phyloP scores from a whole-genome alignment of 2,329 filamentous ascomycete species.

The Nothopassalora personata region DNA sequence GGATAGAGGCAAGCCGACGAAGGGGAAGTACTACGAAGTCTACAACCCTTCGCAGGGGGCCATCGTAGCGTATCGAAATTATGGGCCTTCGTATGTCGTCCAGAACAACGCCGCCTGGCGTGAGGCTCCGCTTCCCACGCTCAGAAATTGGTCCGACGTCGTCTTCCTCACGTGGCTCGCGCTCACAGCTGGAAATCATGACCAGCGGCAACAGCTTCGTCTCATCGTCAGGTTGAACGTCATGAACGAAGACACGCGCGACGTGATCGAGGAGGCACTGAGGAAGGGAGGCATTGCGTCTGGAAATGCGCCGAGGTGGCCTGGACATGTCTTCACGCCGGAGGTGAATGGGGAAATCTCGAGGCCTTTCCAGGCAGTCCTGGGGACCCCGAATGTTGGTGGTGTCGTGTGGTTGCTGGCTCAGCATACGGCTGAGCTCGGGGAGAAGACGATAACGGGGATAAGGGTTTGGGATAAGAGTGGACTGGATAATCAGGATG shows the following conservation, averaged over 20 bases:
- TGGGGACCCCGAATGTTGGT: neutral
- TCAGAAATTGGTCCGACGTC: constrained; percentile 12
- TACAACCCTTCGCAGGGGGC: constrained; percentile 7
- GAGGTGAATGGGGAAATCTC: neutral
- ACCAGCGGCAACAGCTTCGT: constrained; percentile 1
- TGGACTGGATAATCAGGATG: neutral
- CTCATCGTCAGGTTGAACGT: constrained; percentile 9
- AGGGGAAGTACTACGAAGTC: constrained; percentile 6
- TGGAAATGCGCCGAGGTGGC: constrained; percentile 10
- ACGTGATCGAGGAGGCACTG: constrained; percentile 11
- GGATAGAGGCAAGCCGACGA: neutral
- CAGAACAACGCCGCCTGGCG: neutral
- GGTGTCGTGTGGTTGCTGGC: neutral
- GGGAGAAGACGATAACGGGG: neutral
- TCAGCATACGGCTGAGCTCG: neutral
- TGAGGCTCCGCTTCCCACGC: neutral
- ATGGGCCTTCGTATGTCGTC: constrained; percentile 2
- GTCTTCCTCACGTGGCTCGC: constrained; percentile 10
- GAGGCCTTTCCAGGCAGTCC: neutral
- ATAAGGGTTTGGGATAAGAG: neutral
- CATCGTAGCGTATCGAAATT: constrained; percentile 10
- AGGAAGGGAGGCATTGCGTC: constrained; percentile 5
- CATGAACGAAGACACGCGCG: constrained; percentile 9
- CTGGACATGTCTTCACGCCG: constrained; percentile 10
- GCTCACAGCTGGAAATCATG: constrained; percentile 1